Conservation (phyloP, 495 filamentous ascomycete genomes). For the Lepidopterella palustris region DNA sequence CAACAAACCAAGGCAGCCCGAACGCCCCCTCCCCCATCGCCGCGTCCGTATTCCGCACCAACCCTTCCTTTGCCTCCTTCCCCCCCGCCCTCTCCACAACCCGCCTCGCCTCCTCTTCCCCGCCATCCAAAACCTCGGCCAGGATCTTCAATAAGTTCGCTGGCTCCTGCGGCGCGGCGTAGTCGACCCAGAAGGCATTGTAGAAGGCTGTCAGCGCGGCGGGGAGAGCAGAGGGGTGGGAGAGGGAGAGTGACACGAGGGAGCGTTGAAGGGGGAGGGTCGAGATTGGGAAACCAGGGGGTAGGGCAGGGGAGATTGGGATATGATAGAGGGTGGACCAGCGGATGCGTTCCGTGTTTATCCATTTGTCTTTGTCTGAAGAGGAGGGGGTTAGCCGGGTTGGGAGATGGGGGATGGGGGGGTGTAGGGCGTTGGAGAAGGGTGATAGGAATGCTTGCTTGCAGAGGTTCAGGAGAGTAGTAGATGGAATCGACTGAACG, state of each 20-base stretch:
- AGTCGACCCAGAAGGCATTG: conserved; percentile 52
- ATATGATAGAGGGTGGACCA: conserved; percentile 56
- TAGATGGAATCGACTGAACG: no score
- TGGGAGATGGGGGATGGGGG: neutral
- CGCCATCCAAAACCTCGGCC: conserved; percentile 45
- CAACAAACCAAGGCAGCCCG: conserved; percentile 65
- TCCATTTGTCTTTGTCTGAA: conserved; percentile 67
- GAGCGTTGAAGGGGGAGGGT: conserved; percentile 41
- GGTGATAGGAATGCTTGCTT: neutral
- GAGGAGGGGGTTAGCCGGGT: neutral
- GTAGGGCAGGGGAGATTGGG: conserved; percentile 47
- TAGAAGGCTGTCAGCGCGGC: conserved; percentile 47
- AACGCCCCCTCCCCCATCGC: conserved; percentile 60
- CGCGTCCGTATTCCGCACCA: conserved; percentile 50
- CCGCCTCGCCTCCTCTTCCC: conserved; percentile 41
- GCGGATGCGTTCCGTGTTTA: conserved; percentile 52
- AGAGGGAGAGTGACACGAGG: conserved; percentile 25
- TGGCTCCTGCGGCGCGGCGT: conserved; percentile 43
- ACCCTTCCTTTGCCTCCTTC: conserved; percentile 48
- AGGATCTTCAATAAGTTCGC: conserved; percentile 47
- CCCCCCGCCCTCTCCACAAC: conserved; percentile 39
- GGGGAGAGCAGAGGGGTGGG: conserved; percentile 42
- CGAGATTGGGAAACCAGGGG: conserved; percentile 56
- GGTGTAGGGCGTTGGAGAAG: neutral
- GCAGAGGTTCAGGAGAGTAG: neutral